phyloP scores from a whole-genome alignment of 441 rosid species.

The Euphorbia celastroides region DNA sequence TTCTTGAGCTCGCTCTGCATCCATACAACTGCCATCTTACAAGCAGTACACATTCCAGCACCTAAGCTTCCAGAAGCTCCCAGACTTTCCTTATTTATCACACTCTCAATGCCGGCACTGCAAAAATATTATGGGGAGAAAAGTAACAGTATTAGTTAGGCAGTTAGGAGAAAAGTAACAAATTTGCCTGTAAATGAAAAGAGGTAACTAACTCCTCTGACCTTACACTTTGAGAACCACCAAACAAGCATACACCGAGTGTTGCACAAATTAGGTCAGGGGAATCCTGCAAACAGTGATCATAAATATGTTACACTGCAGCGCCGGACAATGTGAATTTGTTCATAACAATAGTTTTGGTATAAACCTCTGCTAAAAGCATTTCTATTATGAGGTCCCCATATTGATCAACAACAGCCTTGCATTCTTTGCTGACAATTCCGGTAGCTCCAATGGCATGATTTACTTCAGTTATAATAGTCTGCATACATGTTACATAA shows the following conservation, averaged over 20 bases:
- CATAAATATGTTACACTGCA: not conserved
- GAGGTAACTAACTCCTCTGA: slow-evolving; percentile 17
- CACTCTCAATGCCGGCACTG: slow-evolving; percentile 73
- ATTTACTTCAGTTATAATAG: slow-evolving; percentile 60
- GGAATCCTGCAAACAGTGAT: slow-evolving; percentile 38
- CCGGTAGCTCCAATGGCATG: slow-evolving; percentile 87
- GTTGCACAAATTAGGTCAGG: slow-evolving; percentile 65
- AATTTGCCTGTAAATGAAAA: not conserved
- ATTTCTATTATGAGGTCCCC: slow-evolving; percentile 58
- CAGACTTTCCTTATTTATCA: slow-evolving; percentile 37
- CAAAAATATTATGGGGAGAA: not conserved
- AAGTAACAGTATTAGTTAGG: not conserved
- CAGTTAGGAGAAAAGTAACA: not conserved
- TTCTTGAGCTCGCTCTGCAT: slow-evolving; percentile 63
- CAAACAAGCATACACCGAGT: slow-evolving; percentile 64
- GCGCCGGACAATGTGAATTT: not conserved
- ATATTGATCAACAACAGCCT: slow-evolving; percentile 56
- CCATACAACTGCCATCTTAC: slow-evolving; percentile 83
- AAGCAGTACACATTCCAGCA: slow-evolving; percentile 56
- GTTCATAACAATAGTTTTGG: slow-evolving; percentile 12
- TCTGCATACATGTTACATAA: slow-evolving; percentile 25
- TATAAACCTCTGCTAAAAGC: slow-evolving; percentile 54
- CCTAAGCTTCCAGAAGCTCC: slow-evolving; percentile 27
- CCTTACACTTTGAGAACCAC: slow-evolving; percentile 65
- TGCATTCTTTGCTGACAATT: slow-evolving; percentile 69